Conservation (phyloP, 116 monocot species). For the Papilionanthe hybrid region DNA sequence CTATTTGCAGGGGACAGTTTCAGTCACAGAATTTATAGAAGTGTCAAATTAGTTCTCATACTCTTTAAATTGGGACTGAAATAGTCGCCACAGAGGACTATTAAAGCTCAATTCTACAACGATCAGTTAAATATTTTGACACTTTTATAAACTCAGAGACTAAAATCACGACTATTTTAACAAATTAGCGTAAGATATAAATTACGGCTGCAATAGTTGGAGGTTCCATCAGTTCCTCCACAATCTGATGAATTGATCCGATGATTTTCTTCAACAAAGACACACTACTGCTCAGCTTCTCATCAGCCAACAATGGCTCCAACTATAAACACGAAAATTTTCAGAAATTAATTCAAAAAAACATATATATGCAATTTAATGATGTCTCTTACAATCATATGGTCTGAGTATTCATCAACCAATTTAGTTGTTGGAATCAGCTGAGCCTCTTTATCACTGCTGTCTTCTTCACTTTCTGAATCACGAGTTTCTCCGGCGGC, state of each 20-base stretch:
- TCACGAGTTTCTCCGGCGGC: background rate
- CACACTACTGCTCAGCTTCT: background rate
- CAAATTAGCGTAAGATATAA: background rate
- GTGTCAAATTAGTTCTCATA: too few species aligned
- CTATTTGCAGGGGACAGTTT: background rate
- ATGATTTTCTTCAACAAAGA: conserved; percentile 32
- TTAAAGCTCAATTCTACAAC: too few species aligned
- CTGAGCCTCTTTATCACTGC: conserved; percentile 15
- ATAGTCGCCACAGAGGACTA: too few species aligned
- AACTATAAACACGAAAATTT: conserved; percentile 11
- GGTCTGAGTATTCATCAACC: background rate
- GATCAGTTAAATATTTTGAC: too few species aligned
- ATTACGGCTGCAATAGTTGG: conserved; percentile 68
- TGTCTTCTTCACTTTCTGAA: conserved; percentile 2
- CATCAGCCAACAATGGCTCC: conserved; percentile 27
- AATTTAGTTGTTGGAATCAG: conserved; percentile 23
- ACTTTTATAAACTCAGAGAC: too few species aligned
- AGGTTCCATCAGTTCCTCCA: conserved; percentile 58
- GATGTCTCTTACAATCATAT: conserved; percentile 5
- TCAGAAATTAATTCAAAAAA: background rate
- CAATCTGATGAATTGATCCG: conserved; percentile 30
- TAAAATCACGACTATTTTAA: too few species aligned
- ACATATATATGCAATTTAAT: background rate
- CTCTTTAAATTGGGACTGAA: too few species aligned
- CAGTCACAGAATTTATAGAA: background rate